Percentiles rank a stretch among this genome's conserved stretches.
Evolutionary conservation across 768 basidiomycete species (phyloP).

Genomic region (Suillus ampliporus): DNA sequence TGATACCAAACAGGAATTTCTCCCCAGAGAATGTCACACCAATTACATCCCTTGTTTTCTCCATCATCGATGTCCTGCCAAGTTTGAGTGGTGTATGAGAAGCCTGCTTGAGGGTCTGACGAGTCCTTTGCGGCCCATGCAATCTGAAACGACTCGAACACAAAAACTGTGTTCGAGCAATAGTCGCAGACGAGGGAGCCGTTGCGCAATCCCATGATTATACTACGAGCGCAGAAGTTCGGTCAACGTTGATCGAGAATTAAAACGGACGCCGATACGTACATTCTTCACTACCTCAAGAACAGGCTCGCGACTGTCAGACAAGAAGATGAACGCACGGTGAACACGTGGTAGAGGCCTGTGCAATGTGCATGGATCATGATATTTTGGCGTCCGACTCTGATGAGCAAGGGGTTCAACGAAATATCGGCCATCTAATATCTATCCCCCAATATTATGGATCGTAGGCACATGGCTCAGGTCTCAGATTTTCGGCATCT

Average conservation of each 20-base stretch:
- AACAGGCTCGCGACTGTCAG: not conserved
- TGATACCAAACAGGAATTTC: slow-evolving; percentile 7
- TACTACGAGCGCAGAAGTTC: not conserved
- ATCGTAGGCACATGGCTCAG: too few relatives aligned
- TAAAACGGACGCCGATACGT: not conserved
- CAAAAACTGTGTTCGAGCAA: slow-evolving; percentile 4
- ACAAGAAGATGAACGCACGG: not conserved
- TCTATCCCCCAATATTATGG: too few relatives aligned
- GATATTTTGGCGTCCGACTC: too few relatives aligned
- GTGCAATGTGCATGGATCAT: too few relatives aligned
- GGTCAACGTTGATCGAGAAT: not conserved
- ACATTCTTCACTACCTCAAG: not conserved
- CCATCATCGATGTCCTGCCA: slow-evolving; percentile 11
- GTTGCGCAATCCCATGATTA: slow-evolving; percentile 1
- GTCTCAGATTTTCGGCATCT: too few relatives aligned
- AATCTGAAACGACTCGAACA: slow-evolving; percentile 6
- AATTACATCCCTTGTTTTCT: slow-evolving; percentile 8
- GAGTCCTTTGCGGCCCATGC: slow-evolving; percentile 4
- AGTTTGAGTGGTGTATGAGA: slow-evolving; percentile 12
- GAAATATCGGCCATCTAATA: too few relatives aligned
- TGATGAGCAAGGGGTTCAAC: too few relatives aligned
- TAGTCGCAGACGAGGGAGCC: slow-evolving; percentile 4
- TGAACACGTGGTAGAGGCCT: not conserved
- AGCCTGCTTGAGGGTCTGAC: not conserved
- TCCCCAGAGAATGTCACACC: slow-evolving; percentile 8